A percentile compares a stretch with the other conserved stretches of the same genome.
These are phyloP conservation scores for Macrophomina phaseolina DNA, from an alignment of 2,329 filamentous ascomycete species.

Conservation along the genomic window DNA sequence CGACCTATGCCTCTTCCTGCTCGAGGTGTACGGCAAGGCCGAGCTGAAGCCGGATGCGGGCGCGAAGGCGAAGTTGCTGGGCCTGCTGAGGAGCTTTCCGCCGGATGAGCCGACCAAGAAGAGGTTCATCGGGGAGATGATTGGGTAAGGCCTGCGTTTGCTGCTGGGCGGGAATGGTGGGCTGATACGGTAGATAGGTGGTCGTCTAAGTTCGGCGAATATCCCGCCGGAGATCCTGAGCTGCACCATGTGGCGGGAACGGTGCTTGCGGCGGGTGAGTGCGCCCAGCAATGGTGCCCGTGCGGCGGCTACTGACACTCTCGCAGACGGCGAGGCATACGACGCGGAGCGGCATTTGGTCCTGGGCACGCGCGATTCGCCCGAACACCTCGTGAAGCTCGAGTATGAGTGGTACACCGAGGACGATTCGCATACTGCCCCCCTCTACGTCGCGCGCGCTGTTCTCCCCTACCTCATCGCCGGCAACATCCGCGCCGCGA, in stretches of 20 bases:
- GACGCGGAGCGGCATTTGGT: conserved; percentile 91
- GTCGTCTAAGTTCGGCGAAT: conserved; percentile 84
- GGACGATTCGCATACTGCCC: conserved; percentile 85
- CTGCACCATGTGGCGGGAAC: conserved; percentile 90
- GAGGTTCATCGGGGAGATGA: conserved; percentile 86
- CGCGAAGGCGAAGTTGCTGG: conserved; percentile 75
- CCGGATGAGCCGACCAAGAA: conserved; percentile 87
- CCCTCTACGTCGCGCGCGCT: conserved; percentile 82
- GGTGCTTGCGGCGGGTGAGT: conserved; percentile 77
- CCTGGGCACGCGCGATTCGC: conserved; percentile 86
- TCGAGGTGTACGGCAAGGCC: conserved; percentile 90
- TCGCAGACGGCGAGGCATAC: conserved; percentile 81
- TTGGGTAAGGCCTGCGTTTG: conserved; percentile 63
- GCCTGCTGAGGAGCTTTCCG: conserved; percentile 80
- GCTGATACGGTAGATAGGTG: conserved; percentile 58
- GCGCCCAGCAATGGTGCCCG: not conserved
- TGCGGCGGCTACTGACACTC: conserved; percentile 3
- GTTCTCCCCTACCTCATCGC: conserved; percentile 89
- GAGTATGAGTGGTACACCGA: conserved; percentile 95
- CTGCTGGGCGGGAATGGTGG: not conserved
- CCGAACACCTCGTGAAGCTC: conserved; percentile 77
- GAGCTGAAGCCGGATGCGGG: conserved; percentile 77
- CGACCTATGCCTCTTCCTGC: conserved; percentile 83
- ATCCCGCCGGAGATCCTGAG: conserved; percentile 90
- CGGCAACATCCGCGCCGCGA: conserved; percentile 89